Percentiles rank a stretch among this genome's conserved stretches.
phyloP scores from a whole-genome alignment of 2,329 filamentous ascomycete species.

The Zymoseptoria pseudotritici region DNA sequence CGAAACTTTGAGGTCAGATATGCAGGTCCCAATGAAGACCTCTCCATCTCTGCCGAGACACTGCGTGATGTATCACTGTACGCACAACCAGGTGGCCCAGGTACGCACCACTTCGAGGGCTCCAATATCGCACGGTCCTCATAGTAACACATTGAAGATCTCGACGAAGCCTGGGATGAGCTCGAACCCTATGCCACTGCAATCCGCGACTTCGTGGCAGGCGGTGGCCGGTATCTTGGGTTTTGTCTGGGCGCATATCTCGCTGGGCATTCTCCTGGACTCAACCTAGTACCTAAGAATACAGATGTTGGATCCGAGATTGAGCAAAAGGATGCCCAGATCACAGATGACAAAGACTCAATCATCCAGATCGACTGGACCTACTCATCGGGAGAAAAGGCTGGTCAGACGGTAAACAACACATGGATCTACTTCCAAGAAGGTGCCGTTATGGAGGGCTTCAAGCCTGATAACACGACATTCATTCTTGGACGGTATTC shows the following conservation, averaged over 20 bases:
- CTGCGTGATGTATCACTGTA: constrained; percentile 10
- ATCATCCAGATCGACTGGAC: constrained; percentile 20
- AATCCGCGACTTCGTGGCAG: constrained; percentile 15
- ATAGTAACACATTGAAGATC: neutral
- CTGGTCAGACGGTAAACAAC: constrained; percentile 8
- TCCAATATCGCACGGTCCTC: neutral
- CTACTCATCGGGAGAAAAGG: constrained; percentile 9
- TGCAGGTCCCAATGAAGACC: constrained; percentile 13
- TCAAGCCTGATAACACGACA: constrained; percentile 2
- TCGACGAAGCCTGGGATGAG: constrained; percentile 12
- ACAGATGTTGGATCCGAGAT: constrained; percentile 12
- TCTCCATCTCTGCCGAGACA: constrained; percentile 10
- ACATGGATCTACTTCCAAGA: constrained; percentile 21
- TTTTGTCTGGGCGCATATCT: constrained; percentile 20
- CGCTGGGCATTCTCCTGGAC: constrained; percentile 13
- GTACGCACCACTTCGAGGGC: constrained; percentile 2
- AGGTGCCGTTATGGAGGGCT: constrained; percentile 9
- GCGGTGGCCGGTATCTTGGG: constrained; percentile 18
- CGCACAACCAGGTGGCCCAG: constrained; percentile 17
- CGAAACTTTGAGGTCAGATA: constrained; percentile 13
- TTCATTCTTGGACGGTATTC: constrained; percentile 16
- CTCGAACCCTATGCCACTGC: constrained; percentile 6
- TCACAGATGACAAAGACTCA: constrained; percentile 12
- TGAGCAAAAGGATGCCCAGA: constrained; percentile 8
- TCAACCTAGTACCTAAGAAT: constrained; percentile 8